phyloP scores from a whole-genome alignment of 129 eudicot genomes.

The Arctium lappa region DNA sequence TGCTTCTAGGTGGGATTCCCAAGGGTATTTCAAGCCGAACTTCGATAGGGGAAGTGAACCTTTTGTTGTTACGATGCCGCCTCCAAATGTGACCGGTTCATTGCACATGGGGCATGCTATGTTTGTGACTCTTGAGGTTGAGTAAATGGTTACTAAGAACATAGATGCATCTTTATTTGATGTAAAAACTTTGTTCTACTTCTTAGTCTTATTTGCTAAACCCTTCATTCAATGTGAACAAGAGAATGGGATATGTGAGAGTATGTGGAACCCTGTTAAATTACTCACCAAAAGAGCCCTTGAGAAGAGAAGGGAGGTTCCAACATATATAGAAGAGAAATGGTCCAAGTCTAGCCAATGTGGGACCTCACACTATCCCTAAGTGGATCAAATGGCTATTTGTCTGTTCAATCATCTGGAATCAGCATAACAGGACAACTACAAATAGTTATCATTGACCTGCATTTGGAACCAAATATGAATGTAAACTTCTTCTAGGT shows the following conservation, averaged over 20 bases:
- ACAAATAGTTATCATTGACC: not conserved
- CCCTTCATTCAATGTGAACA: not conserved
- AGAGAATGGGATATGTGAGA: not conserved
- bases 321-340: not conserved
- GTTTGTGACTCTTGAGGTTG: conserved; percentile 99
- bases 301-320: not conserved
- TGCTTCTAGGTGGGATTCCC: conserved; percentile 92
- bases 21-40: conserved; percentile 93
- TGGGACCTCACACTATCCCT: not conserved
- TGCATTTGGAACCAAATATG: not conserved
- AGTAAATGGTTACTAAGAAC: conserved; percentile 12
- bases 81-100: conserved; percentile 98
- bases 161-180: not conserved
- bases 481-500: not conserved
- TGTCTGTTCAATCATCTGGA: not conserved
- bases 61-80: conserved; percentile 93
- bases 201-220: not conserved
- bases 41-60: conserved; percentile 70
- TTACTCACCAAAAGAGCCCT: not conserved
- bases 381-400: not conserved
- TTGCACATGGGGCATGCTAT: conserved; percentile 99
- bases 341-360: not conserved
- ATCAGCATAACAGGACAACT: not conserved
- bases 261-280: not conserved
- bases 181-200: conserved; percentile 4